Base-by-base conservation (phyloP, 1,284 basidiomycete genomes). In the Heterobasidion irregulare region DNA sequence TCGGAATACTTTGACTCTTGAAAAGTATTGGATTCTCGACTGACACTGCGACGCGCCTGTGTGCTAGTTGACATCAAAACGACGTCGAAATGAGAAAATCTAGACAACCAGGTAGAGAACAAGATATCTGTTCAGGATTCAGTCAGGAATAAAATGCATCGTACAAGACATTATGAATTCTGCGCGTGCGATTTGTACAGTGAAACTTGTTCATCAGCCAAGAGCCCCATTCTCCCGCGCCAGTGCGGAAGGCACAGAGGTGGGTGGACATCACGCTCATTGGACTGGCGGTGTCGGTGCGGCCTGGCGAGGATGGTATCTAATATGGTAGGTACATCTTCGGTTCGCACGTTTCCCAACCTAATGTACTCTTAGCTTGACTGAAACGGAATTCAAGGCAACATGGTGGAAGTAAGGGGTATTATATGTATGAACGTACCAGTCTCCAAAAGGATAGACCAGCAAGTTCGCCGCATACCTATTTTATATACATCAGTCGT, bases 401-500 rank as follows among this genome's bases (percentile, higher is more conserved):
- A 6, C 26, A 26, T 26, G 26, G 26, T 26, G 26, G 26, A 26
- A 26, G 26, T 26, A 18, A 18, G 18, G 26, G 26, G 26, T 26
- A 26, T 26, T 1, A 26, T 26, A 26, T 26, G 26, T 26, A 26
- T 26, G 43, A 43, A 41, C 51, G n/a, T n/a, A 52, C 51, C 51
- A 52, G 26, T 52, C 51, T 12, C 51, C 51, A 52, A 9, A 32
- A 12, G 51, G 51, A 44, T 18, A 52, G 8, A 52, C 35, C 6
- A 52, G 51, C 12, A 52, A 6, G 12, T 52, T 52, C n/a, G 51
- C 51, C 35, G 51, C 51, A 32, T 52, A 45, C 32, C 49, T 50
- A 19, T 12, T 19, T 16, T 41, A 26, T n/a, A 41, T 41, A 41
- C 1, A n/a, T 4, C 26, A 26, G 26, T 26, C 26, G 26, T 26